These are phyloP conservation scores for Apiotrichum laibachii DNA, from an alignment of 1,284 basidiomycete genomes.

Conservation along the genomic window DNA sequence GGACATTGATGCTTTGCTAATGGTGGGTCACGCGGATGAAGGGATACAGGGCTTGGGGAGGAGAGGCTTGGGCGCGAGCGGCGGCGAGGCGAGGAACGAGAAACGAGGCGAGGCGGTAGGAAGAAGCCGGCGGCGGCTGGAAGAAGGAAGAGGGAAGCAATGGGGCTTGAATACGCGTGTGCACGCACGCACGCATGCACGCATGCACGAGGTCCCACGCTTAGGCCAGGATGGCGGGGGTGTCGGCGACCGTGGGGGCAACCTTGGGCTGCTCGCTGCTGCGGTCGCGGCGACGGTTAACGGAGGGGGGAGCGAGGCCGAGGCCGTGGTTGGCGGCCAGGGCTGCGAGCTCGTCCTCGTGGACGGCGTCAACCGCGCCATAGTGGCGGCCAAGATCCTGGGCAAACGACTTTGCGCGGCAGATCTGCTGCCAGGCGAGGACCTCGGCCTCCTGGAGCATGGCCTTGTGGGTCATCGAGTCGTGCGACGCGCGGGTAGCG, in stretches of 20 bases:
- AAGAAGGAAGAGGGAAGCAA: no score
- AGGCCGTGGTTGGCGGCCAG: constrained; percentile 26
- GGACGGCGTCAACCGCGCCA: constrained; percentile 16
- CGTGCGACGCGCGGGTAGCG: background rate
- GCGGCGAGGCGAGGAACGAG: no score
- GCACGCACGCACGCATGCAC: background rate
- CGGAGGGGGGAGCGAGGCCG: constrained; percentile 7
- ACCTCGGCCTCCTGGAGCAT: constrained; percentile 35
- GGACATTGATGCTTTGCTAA: no score
- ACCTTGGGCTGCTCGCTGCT: background rate
- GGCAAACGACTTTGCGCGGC: constrained; percentile 37
- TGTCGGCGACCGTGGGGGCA: background rate
- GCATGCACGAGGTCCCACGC: background rate
- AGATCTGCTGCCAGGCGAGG: constrained; percentile 41
- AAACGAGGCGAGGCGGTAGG: no score
- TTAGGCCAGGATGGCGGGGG: background rate
- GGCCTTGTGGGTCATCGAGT: constrained; percentile 23
- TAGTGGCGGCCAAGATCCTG: constrained; percentile 36
- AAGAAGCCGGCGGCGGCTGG: no score
- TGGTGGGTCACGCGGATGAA: no score
- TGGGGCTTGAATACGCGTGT: no score
- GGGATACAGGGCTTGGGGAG: no score
- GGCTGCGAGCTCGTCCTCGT: constrained; percentile 24
- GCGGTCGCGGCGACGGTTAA: background rate
- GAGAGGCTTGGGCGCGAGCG: no score